Evolutionary conservation across 2,329 filamentous ascomycete species (phyloP), one percentile per base, ranked within the genome.

Genomic region (Talaromyces rugulosus): DNA sequence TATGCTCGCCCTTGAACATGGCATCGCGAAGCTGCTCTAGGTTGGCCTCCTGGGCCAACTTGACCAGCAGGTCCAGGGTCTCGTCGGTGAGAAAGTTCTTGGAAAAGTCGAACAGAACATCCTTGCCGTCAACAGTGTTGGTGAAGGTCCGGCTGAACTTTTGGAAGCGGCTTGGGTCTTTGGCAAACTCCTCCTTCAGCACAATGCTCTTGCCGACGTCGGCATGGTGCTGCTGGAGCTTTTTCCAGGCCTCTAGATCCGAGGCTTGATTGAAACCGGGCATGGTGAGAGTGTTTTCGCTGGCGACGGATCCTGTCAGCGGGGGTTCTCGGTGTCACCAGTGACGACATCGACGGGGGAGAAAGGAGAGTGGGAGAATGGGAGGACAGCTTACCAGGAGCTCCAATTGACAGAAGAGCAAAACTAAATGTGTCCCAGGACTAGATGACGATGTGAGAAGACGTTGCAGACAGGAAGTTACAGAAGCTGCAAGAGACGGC

Each of bases 41-140:
- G 68, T 89, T 89, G 67, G 94, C 92, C 81, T 98, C 90, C 80
- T 93, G 89, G 66, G 95, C 95, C 31, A 99, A 87, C 82, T 96
- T 89, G 71, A 96, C 84, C 59, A 99, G 86, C 56, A 96, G 85
- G 67, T 89, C 84, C 58, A 98, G 83, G 4, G 94, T 98, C 80
- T 98, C 93, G 69, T 96, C 91, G 65, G 90, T 95, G 71, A 98
- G 78, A 79, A 99, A 93, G 86, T 99, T 99, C 87, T 99, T 99
- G 83, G 90, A 95, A 82, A 96, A 99, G 80, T 99, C 95, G 79
- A 98, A 99, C 66, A 99, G 86, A 72, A 96, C 95, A 67, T 97
- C 92, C 69, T 87, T 88, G 72, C 84, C 85, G 72, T 96, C 91
- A 68, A 90, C 88, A 59, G 85, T 77, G 78, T 91, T 93, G 70